Base-by-base conservation (phyloP, 345 rosid species). In the Trapa incisa region DNA sequence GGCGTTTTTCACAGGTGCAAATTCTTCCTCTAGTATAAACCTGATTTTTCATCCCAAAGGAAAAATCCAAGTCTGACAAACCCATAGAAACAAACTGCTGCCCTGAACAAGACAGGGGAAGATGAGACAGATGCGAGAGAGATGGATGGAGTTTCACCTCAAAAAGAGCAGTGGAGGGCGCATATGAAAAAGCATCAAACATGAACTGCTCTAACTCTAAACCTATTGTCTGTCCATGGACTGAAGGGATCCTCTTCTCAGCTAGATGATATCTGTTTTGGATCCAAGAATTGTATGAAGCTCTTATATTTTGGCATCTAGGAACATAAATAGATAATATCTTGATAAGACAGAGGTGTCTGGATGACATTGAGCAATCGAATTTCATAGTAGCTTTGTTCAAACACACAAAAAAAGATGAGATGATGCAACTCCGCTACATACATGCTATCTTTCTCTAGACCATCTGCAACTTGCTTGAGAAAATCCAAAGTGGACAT, bases 401-500 rank as follows among this genome's bases (percentile, higher is more conserved):
- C 29, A 22, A 22, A 22, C 29, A 22, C 29, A 22, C 29, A 22
- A 22, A 22, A 22, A 22, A 22, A 54, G 22, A 15, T 15, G 56
- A 50, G 15, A 50, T 2, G 22, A 50, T 50, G 56, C 22, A 37
- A 16, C 9, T 15, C 4, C 17, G 47, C 45, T 22, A 87, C 92
- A 82, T 41, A 86, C 99, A 86, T 80, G 78, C 96, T 81, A 78
- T 91, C 99, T 85, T 87, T 94, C 84, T 94, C 99, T n/a, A 94
- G 87, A 74, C 91, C 92, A 75, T 87, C 84, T 64, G 91, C 91
- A 61, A 91, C 99, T 83, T 94, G 99, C 70, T 89, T 94, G 47
- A 94, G 86, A 76, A 94, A 91, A 74, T 94, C 99, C 86, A 91
- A 69, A 73, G 91, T 85, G 74, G 91, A 94, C 99, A 94, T 94